phyloP scores from a whole-genome alignment of 2,329 filamentous ascomycete species.

The Fusarium sp. region DNA sequence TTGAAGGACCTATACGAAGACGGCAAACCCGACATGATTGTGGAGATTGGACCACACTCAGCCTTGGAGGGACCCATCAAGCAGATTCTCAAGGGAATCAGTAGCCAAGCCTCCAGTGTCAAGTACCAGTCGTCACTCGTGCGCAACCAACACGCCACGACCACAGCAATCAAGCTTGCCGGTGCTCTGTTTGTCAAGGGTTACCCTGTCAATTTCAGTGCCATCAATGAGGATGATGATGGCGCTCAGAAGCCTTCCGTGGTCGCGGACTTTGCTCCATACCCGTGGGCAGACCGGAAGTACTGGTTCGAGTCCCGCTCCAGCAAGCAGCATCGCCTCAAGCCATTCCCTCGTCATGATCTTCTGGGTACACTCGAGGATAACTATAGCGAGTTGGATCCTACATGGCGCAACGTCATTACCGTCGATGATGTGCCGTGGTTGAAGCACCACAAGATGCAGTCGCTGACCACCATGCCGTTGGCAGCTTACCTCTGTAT shows the following conservation, averaged over 20 bases:
- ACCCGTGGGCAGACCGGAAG: conserved; percentile 52
- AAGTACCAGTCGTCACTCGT: conserved; percentile 39
- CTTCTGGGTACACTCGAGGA: conserved; percentile 12
- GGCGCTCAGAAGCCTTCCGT: background rate
- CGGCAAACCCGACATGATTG: background rate
- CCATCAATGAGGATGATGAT: background rate
- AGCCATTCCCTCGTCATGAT: conserved; percentile 19
- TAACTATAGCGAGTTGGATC: background rate
- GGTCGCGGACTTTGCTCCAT: conserved; percentile 46
- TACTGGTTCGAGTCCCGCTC: conserved; percentile 26
- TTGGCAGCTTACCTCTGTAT: conserved; percentile 20
- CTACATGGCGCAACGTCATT: conserved; percentile 16
- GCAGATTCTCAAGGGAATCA: conserved; percentile 40
- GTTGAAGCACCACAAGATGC: conserved; percentile 21
- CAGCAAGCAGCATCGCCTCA: conserved; percentile 13
- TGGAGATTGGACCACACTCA: conserved; percentile 51
- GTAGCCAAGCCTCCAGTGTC: conserved; percentile 19
- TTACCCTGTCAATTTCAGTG: conserved; percentile 2
- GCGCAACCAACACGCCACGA: conserved; percentile 9
- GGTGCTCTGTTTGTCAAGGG: conserved; percentile 12
- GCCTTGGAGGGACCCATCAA: conserved; percentile 52
- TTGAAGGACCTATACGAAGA: background rate
- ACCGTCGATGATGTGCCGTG: conserved; percentile 10
- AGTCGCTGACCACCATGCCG: conserved; percentile 18
- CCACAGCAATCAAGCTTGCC: background rate